Evolutionary conservation across 352 stramenopile species (phyloP), one percentile per base, ranked within the genome.

Genomic region (Pythium chondricola): DNA sequence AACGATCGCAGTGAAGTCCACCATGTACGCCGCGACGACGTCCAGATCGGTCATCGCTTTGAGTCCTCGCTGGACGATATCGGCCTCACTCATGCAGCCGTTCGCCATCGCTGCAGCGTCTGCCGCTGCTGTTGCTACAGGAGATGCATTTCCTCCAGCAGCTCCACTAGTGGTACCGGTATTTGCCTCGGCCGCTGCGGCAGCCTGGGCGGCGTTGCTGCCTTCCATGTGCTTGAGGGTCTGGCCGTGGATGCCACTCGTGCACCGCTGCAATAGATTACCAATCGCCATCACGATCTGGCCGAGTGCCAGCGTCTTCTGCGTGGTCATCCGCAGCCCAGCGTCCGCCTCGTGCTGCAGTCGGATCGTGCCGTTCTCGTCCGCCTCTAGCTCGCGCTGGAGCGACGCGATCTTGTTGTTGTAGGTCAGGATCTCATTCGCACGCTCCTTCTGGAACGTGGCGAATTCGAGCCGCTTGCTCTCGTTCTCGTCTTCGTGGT

Each of bases 21-120:
- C 71, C 83, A 98, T 96, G 61, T 97, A 98, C 10, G 86, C 80
- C 1, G 84, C 88, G 20, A 97, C 92, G 11, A 97, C 83, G 41
- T 98, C 90, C 9, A 98, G 69, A 43, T 96, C 78, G 6, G 76
- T 61, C 62, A 95, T 86, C 35, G 91, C 82, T n/a, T 87, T 83
- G 29, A 82, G 64, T 7, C 85, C 85, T 36, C 95, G 85, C 39
- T 88, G 73, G 32, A 95, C 74, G 17, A 97, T 72, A 24, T 96
- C 85, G 1, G 70, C 61, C 20, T 96, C 83, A 1, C 73, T 85
- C 36, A 86, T 80, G 29, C 63, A 87, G 20, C 55, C 74, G 9
- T 58, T 58, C 1, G 38, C 56, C 36, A 63, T 58, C 45, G 18
- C 21, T 6, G 35, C 39, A 14, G 49, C 38, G 3, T n/a, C 20